Evolutionary conservation across 1,284 basidiomycete genomes (phyloP).

Genomic region (Sutorius eximius): DNA sequence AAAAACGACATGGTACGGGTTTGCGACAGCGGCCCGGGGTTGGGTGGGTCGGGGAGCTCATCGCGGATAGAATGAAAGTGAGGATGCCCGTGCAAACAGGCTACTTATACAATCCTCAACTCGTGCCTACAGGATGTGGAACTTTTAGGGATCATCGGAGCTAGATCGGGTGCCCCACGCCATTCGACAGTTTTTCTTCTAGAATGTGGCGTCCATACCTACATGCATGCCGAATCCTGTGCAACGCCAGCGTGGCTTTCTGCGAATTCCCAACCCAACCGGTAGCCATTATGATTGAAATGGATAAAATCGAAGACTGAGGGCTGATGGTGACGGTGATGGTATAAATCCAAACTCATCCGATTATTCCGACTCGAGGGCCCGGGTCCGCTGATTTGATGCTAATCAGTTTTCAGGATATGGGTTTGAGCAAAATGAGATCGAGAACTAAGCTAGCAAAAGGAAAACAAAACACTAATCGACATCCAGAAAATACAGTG

Average conservation of each 20-base stretch:
- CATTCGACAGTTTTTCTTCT: not conserved
- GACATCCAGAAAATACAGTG: constrained; percentile 1
- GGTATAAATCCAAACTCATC: no score
- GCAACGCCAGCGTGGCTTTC: no score
- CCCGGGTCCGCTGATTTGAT: no score
- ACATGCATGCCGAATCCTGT: not conserved
- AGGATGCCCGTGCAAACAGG: not conserved
- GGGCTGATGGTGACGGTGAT: no score
- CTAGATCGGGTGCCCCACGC: not conserved
- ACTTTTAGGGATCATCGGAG: not conserved
- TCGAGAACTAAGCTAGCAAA: not conserved
- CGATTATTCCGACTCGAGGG: no score
- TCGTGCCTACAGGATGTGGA: not conserved
- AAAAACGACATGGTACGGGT: constrained; percentile 13
- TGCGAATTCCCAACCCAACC: no score
- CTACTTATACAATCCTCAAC: constrained; percentile 4
- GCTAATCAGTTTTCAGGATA: no score
- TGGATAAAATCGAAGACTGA: no score
- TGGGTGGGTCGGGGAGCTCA: constrained; percentile 10
- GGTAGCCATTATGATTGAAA: no score
- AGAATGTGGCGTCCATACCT: not conserved
- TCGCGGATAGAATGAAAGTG: constrained; percentile 2
- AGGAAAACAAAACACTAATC: not conserved
- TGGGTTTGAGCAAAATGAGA: not conserved
- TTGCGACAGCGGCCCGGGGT: constrained; percentile 1